Evolutionary conservation across 257 asterid species (phyloP), one percentile per base, ranked within the genome.

Genomic region (Nicotiana benthamiana): DNA sequence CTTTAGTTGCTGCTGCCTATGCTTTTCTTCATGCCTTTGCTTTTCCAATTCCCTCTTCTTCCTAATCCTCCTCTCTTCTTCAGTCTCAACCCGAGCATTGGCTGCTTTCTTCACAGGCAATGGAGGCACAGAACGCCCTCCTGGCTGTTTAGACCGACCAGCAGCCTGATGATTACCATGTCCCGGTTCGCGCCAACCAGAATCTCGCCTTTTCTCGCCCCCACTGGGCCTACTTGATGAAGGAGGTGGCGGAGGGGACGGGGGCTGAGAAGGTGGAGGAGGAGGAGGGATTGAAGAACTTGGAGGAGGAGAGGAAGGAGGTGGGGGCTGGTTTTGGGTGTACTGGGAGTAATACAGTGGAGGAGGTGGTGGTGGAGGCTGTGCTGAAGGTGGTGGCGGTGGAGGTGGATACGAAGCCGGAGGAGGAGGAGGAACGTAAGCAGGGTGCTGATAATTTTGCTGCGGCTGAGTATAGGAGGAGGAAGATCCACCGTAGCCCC

Each of bases 11-110:
- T 92, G 99, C 88, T 92, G 99, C 88, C 87, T 93, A 67, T 88
- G 86, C 82, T 90, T 95, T 86, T 91, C 98, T 24, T 92, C 97
- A 76, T 95, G 97, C 89, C 88, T 91, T 85, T 87, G 92, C 85
- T 88, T 93, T 84, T 95, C 98, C n/a, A 83, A 89, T 64, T 93
- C 97, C 83, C 86, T 88, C 87, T 85, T 93, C 88, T 92, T 92
- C 81, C 97, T 86, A 87, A 89, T 40, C 87, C 98, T 92, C 83
- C 98, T 91, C 87, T 95, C 99, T 34, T 92, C 98, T 87, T 94
- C 99, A 7, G 94, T 92, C 92, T 96, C 98, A 76, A 81, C 88
- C 84, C 24, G 72, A 63, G 82, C 88, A 18, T 85, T 94, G 32
- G 75, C 77, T 3, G 88, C 16, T 82, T 83, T 91, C 80, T 88